These are phyloP conservation scores for Aspergillus sergii DNA, from an alignment of 2,329 filamentous ascomycete genomes.

Conservation along the genomic window DNA sequence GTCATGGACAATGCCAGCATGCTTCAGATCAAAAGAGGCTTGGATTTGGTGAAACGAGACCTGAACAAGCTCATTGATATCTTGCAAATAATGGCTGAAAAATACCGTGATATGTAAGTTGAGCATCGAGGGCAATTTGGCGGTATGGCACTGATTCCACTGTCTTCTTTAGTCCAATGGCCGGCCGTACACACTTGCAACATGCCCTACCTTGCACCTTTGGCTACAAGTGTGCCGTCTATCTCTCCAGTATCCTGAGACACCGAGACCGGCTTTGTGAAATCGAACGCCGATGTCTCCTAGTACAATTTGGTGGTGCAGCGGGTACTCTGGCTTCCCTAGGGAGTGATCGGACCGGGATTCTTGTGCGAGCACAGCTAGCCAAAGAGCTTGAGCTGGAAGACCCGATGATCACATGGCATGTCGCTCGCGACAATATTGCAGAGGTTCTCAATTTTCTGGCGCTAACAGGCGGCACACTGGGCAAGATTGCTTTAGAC, in stretches of 20 bases:
- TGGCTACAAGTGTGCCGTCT: slow-evolving; percentile 61
- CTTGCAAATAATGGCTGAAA: slow-evolving; percentile 46
- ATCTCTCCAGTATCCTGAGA: slow-evolving; percentile 53
- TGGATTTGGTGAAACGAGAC: slow-evolving; percentile 51
- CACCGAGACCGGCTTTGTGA: slow-evolving; percentile 53
- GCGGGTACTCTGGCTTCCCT: slow-evolving; percentile 59
- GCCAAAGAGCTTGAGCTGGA: slow-evolving; percentile 52
- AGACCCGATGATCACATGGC: slow-evolving; percentile 60
- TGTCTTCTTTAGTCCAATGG: slow-evolving; percentile 49
- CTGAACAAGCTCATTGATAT: slow-evolving; percentile 48
- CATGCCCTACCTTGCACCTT: slow-evolving; percentile 61
- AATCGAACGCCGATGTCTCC: slow-evolving; percentile 48
- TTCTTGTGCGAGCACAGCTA: slow-evolving; percentile 53
- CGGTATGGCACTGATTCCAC: neutral
- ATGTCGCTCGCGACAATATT: slow-evolving; percentile 57
- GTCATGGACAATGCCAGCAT: slow-evolving; percentile 60
- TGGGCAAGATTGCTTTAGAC: slow-evolving; percentile 60
- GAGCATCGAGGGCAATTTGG: neutral
- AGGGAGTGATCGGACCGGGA: slow-evolving; percentile 50
- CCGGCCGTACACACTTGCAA: slow-evolving; percentile 60
- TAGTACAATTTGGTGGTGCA: slow-evolving; percentile 61
- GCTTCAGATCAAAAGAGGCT: slow-evolving; percentile 55
- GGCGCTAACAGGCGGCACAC: slow-evolving; percentile 55
- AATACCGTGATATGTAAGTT: slow-evolving; percentile 50
- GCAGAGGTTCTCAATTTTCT: slow-evolving; percentile 59